A percentile compares a stretch with the other conserved stretches of the same genome.
Evolutionary conservation across 2,329 filamentous ascomycete genomes (phyloP).

Genomic region (Cordyceps tenuipes): DNA sequence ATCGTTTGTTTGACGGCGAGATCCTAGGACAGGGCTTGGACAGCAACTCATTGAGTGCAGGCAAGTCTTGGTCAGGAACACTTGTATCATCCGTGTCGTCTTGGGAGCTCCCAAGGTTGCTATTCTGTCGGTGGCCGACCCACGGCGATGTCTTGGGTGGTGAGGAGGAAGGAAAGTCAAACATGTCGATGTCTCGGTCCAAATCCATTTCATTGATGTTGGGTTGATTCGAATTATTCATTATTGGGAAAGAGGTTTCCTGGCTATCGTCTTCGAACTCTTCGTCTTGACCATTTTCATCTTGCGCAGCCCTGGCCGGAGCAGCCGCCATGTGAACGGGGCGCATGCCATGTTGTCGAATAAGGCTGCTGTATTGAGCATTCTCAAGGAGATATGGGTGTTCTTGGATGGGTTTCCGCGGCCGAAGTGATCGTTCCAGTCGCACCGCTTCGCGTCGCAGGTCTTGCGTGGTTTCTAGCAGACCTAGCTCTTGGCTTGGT

Average conservation of each 20-base stretch:
- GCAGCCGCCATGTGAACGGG: slow-evolving; percentile 37
- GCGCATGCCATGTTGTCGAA: slow-evolving; percentile 46
- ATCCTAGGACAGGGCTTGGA: slow-evolving; percentile 14
- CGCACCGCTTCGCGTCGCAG: slow-evolving; percentile 22
- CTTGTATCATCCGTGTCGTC: slow-evolving; percentile 30
- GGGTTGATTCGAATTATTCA: slow-evolving; percentile 29
- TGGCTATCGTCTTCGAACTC: slow-evolving; percentile 47
- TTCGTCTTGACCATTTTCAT: slow-evolving; percentile 39
- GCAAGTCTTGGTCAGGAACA: slow-evolving; percentile 29
- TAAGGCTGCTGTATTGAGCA: slow-evolving; percentile 42
- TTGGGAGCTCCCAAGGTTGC: slow-evolving; percentile 28
- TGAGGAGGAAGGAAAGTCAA: slow-evolving; percentile 22
- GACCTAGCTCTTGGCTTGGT: slow-evolving; percentile 10
- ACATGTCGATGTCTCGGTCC: slow-evolving; percentile 12
- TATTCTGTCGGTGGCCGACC: slow-evolving; percentile 19
- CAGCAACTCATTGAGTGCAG: slow-evolving; percentile 28
- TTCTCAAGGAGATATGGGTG: slow-evolving; percentile 51
- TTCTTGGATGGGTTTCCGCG: slow-evolving; percentile 52
- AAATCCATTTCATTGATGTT: slow-evolving; percentile 14
- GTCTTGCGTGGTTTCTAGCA: background rate
- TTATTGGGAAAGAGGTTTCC: slow-evolving; percentile 23
- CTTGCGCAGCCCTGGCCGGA: slow-evolving; percentile 20
- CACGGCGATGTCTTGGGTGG: slow-evolving; percentile 22
- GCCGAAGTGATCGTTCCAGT: slow-evolving; percentile 44
- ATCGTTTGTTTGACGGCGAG: slow-evolving; percentile 16